Base-by-base conservation (phyloP, 228 moss, liverwort and hornwort species). In the Sphagnum magellanicum region DNA sequence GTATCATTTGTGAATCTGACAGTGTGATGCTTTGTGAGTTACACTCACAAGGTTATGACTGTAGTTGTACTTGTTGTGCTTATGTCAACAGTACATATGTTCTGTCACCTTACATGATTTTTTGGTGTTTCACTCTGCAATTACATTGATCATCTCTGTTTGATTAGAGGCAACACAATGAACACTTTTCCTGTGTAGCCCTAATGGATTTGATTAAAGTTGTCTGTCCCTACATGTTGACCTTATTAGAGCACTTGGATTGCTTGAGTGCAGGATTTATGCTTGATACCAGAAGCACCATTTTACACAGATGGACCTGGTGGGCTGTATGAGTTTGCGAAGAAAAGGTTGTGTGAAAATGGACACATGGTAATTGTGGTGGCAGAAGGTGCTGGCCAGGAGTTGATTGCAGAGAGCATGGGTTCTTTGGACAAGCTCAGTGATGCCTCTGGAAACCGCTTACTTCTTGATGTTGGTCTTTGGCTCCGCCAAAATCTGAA, bases 311-410 rank as follows among this genome's bases (percentile, higher is more conserved):
- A 93, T 5, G 96, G 96, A 48, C 78, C 74, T 64, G 96, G 93
- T 16, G 96, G 96, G 0, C 60, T 97, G 53, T 77, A 81, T 53
- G 93, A 93, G 48, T 97, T 82, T 72, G 86, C 82, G 49, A 86
- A 82, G 16, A 79, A 71, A 5, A 81, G 96, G 6, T 68, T 97
- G 48, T 71, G 75, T 52, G 96, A 97, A 51, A 77, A 75, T 10
- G 96, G 96, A 8, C 96, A 97, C 77, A 93, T 97, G 93, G 96
- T 97, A 13, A 76, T 97, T 0, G 96, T 97, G 67, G 93, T 92
- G 51, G 96, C 96, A 0, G 96, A 97, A 68, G 96, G 96, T 10
- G 91, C 93, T 13, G 96, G 96, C 0, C 96, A 97, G 65, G 96
- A 97, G 85, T 70, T 97, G 0, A 83, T 97, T 50, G 88, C 76